phyloP scores from a whole-genome alignment of 306 rosid genomes.

The Prunus mira region DNA sequence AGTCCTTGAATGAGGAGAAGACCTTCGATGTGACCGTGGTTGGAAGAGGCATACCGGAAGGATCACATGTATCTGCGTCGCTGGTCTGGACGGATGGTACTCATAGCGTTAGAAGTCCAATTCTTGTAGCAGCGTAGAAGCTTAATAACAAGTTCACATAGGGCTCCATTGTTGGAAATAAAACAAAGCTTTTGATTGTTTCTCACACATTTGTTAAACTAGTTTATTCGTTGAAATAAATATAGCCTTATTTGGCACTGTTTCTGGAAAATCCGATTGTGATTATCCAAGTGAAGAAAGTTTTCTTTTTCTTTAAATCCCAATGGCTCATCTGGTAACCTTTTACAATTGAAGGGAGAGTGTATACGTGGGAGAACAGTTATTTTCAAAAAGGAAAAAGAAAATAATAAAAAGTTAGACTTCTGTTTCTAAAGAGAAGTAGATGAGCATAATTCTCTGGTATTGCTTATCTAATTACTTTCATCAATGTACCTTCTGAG shows the following conservation, averaged over 20 bases:
- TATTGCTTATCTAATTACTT: too few species aligned
- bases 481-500: too few species aligned
- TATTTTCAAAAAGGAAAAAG: too few species aligned
- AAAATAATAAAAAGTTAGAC: too few species aligned
- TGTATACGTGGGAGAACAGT: too few species aligned
- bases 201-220: not conserved
- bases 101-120: constrained; percentile 10
- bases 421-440: too few species aligned
- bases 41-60: not conserved
- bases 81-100: constrained; percentile 9
- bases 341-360: too few species aligned
- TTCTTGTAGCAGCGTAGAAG: not conserved
- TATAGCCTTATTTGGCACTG: not conserved
- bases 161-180: not conserved
- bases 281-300: too few species aligned
- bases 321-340: too few species aligned
- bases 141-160: not conserved
- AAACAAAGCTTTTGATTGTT: not conserved
- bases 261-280: not conserved
- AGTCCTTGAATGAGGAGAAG: constrained; percentile 3
- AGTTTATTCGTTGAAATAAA: not conserved
- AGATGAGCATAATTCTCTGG: too few species aligned
- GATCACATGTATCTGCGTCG: not conserved
- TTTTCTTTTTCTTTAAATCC: too few species aligned
- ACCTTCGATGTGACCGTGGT: not conserved